These are phyloP conservation scores for Blastomyces gilchristii DNA, from an alignment of 2,329 filamentous ascomycete genomes.

Conservation along the genomic window DNA sequence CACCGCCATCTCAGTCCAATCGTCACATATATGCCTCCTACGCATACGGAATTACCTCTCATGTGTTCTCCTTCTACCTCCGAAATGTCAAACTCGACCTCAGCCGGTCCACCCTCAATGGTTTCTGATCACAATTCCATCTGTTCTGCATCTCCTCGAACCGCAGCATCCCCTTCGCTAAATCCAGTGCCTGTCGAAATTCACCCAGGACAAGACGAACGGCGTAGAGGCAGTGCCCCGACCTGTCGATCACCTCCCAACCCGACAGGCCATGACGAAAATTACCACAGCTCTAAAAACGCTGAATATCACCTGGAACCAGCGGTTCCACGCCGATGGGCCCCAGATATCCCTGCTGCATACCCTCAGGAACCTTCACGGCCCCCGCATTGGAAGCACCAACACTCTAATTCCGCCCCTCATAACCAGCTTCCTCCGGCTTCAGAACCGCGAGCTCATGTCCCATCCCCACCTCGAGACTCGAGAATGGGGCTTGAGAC, in stretches of 20 bases:
- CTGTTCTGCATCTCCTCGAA: conserved; percentile 50
- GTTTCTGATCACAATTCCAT: conserved; percentile 59
- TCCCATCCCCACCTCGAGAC: conserved; percentile 24
- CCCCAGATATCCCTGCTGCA: background rate
- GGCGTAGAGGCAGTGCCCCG: conserved; percentile 25
- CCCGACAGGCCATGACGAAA: conserved; percentile 1
- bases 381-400: conserved; percentile 7
- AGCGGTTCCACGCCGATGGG: conserved; percentile 1
- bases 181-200: conserved; percentile 35
- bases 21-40: conserved; percentile 29
- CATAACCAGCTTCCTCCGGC: conserved; percentile 13
- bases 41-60: conserved; percentile 41
- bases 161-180: conserved; percentile 32
- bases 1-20: conserved; percentile 29
- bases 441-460: conserved; percentile 20
- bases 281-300: conserved; percentile 6
- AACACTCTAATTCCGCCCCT: conserved; percentile 11
- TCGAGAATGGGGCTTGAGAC: conserved; percentile 32
- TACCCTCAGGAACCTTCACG: conserved; percentile 1
- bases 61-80: conserved; percentile 56
- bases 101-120: conserved; percentile 56
- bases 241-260: conserved; percentile 16
- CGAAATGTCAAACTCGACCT: conserved; percentile 49
- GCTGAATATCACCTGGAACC: conserved; percentile 6
- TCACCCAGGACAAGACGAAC: conserved; percentile 30